A percentile compares a stretch with the other conserved stretches of the same genome.
Evolutionary conservation across 805 yeast genomes (phyloP).

Genomic region (Ogataea pignaliae): DNA sequence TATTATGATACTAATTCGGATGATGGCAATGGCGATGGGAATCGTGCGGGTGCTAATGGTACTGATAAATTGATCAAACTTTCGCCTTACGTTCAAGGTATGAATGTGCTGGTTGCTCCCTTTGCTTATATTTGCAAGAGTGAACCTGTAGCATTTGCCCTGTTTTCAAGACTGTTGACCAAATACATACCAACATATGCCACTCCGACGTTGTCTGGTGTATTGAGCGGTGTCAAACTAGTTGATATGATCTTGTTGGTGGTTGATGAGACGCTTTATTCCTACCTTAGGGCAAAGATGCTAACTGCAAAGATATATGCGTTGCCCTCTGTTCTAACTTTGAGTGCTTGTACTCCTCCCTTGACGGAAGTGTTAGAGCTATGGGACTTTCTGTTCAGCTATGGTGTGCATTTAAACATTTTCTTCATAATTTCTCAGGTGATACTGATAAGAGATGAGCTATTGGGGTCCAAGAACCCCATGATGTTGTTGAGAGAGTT

Average conservation of each 20-base stretch:
- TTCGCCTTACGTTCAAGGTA: constrained; percentile 81
- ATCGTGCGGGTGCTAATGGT: neutral
- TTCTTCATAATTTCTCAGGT: constrained; percentile 81
- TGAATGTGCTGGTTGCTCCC: constrained; percentile 85
- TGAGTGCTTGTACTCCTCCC: constrained; percentile 88
- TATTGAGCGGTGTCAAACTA: constrained; percentile 66
- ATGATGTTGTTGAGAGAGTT: constrained; percentile 71
- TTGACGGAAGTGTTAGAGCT: constrained; percentile 65
- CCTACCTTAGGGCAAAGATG: constrained; percentile 54
- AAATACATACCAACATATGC: constrained; percentile 73
- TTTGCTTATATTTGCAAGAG: constrained; percentile 68
- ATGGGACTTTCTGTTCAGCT: constrained; percentile 91
- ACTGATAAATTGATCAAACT: constrained; percentile 13
- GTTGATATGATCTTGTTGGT: constrained; percentile 70
- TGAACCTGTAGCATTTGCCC: constrained; percentile 80
- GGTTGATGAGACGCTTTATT: constrained; percentile 68
- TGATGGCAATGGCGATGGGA: no score
- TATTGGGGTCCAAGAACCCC: constrained; percentile 62
- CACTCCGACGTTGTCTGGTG: constrained; percentile 74
- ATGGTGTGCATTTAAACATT: constrained; percentile 85
- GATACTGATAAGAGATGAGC: constrained; percentile 57
- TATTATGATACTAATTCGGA: no score
- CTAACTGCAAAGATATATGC: constrained; percentile 85
- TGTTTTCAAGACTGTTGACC: constrained; percentile 59
- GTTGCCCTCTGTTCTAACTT: constrained; percentile 74